Conservation (phyloP, 495 filamentous ascomycete species). For the Aspergillus homomorphus region DNA sequence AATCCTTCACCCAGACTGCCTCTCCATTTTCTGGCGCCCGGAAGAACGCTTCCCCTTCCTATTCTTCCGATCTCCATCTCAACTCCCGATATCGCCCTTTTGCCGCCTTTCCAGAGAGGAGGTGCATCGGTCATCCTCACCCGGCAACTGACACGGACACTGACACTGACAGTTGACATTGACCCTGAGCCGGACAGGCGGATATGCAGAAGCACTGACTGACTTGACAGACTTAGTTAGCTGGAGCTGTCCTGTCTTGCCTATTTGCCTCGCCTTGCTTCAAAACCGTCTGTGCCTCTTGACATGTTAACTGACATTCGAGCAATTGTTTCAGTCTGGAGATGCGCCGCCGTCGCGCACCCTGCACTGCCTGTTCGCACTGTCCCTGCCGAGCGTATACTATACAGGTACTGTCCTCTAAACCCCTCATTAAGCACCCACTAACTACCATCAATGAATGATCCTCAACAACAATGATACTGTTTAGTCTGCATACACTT, state of each 20-base stretch:
- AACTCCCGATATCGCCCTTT: not conserved
- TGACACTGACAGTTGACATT: not conserved
- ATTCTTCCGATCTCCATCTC: not conserved
- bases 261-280: slow-evolving; percentile 1
- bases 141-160: slow-evolving; percentile 1
- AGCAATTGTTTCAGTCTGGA: not conserved
- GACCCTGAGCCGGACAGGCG: slow-evolving; percentile 1
- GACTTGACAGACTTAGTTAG: not conserved
- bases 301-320: not conserved
- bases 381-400: too few species aligned
- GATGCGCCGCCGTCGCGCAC: too few species aligned
- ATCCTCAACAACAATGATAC: too few species aligned
- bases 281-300: not conserved
- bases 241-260: too few species aligned
- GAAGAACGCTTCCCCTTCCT: not conserved
- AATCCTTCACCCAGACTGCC: not conserved
- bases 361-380: too few species aligned
- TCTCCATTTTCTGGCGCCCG: too few species aligned
- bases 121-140: not conserved
- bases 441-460: too few species aligned
- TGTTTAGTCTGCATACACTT: too few species aligned
- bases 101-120: not conserved
- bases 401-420: too few species aligned
- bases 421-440: too few species aligned
- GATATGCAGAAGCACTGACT: slow-evolving; percentile 1